Percentiles rank a stretch among this genome's conserved stretches.
phyloP scores from a whole-genome alignment of 1,139 yeast species.

The Yamadazyma membranifaciens region DNA sequence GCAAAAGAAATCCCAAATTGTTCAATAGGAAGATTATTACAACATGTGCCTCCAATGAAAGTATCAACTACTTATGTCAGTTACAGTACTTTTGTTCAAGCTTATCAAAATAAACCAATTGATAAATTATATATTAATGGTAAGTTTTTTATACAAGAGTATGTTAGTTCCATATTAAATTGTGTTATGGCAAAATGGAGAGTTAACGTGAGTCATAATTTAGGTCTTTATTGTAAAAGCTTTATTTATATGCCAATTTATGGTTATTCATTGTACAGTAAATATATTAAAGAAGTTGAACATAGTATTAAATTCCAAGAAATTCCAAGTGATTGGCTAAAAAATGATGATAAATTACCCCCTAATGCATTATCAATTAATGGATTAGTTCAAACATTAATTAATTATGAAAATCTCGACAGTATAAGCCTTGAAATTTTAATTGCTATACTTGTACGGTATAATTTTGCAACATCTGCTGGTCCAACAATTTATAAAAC shows the following conservation, averaged over 20 bases:
- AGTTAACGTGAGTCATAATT: background rate
- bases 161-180: background rate
- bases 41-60: conserved; percentile 5
- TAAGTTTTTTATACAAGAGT: conserved; percentile 1
- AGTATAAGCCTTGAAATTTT: conserved; percentile 4
- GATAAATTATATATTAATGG: conserved; percentile 3
- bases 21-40: conserved; percentile 7
- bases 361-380: conserved; percentile 6
- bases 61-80: conserved; percentile 1
- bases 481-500: conserved; percentile 6
- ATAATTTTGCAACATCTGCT: conserved; percentile 8
- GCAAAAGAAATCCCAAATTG: conserved; percentile 6
- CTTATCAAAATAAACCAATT: conserved; percentile 3
- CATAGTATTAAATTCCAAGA: background rate
- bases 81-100: conserved; percentile 3
- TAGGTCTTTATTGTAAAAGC: conserved; percentile 6
- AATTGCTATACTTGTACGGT: background rate
- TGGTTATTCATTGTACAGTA: conserved; percentile 9
- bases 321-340: conserved; percentile 8
- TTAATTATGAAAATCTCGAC: conserved; percentile 3
- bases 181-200: conserved; percentile 4
- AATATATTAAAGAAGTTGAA: conserved; percentile 8
- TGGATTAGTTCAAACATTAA: conserved; percentile 5
- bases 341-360: conserved; percentile 7
- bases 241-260: conserved; percentile 8